Conservation (phyloP, 495 filamentous ascomycete genomes). For the Xylaria nigripes region DNA sequence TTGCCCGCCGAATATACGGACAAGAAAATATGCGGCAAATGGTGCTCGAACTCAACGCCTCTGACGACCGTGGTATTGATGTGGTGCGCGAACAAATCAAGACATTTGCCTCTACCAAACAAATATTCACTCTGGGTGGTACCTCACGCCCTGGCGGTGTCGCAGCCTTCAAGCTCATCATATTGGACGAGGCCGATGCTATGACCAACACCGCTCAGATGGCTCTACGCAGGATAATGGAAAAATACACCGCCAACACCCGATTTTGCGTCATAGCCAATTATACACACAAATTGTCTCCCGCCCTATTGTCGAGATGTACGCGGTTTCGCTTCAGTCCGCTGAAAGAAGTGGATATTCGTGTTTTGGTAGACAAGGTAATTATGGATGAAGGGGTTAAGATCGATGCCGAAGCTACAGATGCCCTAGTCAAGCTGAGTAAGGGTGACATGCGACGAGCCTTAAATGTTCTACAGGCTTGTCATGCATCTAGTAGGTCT, state of each 20-base stretch:
- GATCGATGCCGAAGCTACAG: conserved; percentile 68
- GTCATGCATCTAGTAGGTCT: conserved; percentile 77
- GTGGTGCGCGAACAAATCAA: conserved; percentile 99
- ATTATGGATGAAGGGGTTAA: conserved; percentile 80
- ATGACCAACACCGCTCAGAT: conserved; percentile 98
- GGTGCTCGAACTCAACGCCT: conserved; percentile 95
- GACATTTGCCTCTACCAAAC: conserved; percentile 78
- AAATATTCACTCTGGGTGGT: conserved; percentile 46
- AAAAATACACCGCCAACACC: conserved; percentile 97
- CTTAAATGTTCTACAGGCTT: conserved; percentile 92
- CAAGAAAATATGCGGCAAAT: conserved; percentile 90
- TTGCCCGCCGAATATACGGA: conserved; percentile 90
- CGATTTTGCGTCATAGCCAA: conserved; percentile 98
- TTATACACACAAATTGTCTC: conserved; percentile 97
- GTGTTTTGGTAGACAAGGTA: conserved; percentile 76
- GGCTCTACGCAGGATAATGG: conserved; percentile 95
- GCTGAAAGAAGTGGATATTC: conserved; percentile 78
- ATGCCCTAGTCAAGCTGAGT: conserved; percentile 76
- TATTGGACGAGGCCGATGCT: conserved; percentile 95
- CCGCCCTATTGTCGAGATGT: conserved; percentile 85
- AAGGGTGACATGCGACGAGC: conserved; percentile 95
- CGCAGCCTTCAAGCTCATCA: conserved; percentile 85
- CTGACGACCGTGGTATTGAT: conserved; percentile 95
- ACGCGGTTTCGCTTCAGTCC: conserved; percentile 94
- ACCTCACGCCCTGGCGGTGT: conserved; percentile 36